phyloP scores from a whole-genome alignment of 345 rosid genomes.

The Melaleuca quinquenervia region DNA sequence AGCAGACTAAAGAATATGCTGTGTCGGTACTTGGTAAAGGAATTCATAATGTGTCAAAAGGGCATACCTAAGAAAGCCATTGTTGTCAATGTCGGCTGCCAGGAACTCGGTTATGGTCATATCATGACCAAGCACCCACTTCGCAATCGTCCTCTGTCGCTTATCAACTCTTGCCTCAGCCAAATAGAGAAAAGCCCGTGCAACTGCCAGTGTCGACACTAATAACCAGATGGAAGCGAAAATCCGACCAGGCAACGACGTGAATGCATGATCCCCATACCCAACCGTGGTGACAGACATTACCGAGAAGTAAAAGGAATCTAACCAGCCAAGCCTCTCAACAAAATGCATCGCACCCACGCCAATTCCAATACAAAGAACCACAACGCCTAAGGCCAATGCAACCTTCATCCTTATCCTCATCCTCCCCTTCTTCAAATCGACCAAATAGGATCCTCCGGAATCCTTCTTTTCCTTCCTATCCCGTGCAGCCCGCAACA shows the following conservation, averaged over 20 bases:
- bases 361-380: slow-evolving; percentile 27
- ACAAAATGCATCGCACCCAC: slow-evolving; percentile 13
- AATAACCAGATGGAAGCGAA: slow-evolving; percentile 45
- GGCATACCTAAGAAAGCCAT: slow-evolving; percentile 22
- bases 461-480: background rate
- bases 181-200: slow-evolving; percentile 34
- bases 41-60: background rate
- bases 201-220: slow-evolving; percentile 38
- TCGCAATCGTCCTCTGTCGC: slow-evolving; percentile 29
- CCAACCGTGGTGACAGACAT: slow-evolving; percentile 59
- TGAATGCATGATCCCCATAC: slow-evolving; percentile 43
- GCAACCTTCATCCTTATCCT: slow-evolving; percentile 36
- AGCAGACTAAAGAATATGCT: background rate
- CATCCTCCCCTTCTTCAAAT: slow-evolving; percentile 36
- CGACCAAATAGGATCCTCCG: slow-evolving; percentile 10
- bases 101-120: slow-evolving; percentile 30
- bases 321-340: slow-evolving; percentile 29
- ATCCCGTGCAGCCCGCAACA: background rate
- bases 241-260: slow-evolving; percentile 27
- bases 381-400: slow-evolving; percentile 36
- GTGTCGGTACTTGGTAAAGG: background rate
- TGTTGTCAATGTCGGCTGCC: slow-evolving; percentile 26
- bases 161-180: slow-evolving; percentile 35
- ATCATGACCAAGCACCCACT: slow-evolving; percentile 32
- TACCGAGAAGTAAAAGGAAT: slow-evolving; percentile 44